Evolutionary conservation across 2,329 filamentous ascomycete species (phyloP).

Genomic region (Davidsoniella eucalypti): DNA sequence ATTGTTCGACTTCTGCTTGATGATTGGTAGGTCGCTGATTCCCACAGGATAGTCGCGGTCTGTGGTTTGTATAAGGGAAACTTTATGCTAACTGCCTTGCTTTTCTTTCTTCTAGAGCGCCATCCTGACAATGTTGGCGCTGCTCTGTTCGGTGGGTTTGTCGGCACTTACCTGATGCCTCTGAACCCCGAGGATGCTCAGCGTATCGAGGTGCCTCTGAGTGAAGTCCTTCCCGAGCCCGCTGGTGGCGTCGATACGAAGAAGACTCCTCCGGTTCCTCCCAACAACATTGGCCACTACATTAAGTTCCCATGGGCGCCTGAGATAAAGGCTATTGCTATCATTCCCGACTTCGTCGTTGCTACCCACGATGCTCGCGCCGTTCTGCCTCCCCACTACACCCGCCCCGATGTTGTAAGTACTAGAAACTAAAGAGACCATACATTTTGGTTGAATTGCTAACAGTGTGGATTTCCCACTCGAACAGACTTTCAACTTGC

Average conservation of each 20-base stretch:
- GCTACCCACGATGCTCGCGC: conserved; percentile 81
- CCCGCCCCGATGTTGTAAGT: conserved; percentile 65
- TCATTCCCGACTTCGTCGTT: conserved; percentile 92
- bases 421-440: not conserved
- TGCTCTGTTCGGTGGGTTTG: conserved; percentile 87
- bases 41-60: too few relatives aligned
- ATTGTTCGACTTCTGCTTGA: conserved; percentile 88
- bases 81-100: not conserved
- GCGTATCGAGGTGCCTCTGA: conserved; percentile 81
- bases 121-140: conserved; percentile 93
- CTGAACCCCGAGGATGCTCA: conserved; percentile 77
- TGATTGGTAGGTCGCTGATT: conserved; percentile 54
- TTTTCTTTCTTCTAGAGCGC: conserved; percentile 37
- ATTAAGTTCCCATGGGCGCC: conserved; percentile 88
- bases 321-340: conserved; percentile 91
- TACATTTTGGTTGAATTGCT: not conserved
- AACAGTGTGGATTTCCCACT: not conserved
- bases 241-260: conserved; percentile 87
- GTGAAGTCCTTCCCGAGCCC: conserved; percentile 79
- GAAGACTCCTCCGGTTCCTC: conserved; percentile 71
- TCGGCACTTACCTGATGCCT: conserved; percentile 91
- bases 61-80: not conserved
- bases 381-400: conserved; percentile 67
- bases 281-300: conserved; percentile 83
- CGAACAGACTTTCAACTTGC: conserved; percentile 69